Evolutionary conservation across 2,329 filamentous ascomycete genomes (phyloP).

Genomic region (Sarocladium strictum): DNA sequence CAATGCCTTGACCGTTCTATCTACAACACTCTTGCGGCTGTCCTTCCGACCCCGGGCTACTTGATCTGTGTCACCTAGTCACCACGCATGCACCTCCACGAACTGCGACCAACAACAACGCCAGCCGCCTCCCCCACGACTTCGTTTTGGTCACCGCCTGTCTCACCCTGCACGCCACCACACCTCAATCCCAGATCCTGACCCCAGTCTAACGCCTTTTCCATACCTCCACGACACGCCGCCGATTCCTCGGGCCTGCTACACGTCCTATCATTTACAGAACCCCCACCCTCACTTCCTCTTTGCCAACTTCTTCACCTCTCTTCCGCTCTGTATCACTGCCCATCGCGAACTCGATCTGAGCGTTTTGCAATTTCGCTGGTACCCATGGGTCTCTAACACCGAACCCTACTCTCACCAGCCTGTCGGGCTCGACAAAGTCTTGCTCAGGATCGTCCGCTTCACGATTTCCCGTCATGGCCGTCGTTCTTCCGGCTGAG

Average conservation of each 20-base stretch:
- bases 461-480: conserved; percentile 35
- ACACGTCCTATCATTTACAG: not conserved
- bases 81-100: not conserved
- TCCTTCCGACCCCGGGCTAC: not conserved
- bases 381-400: conserved; percentile 7
- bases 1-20: not conserved
- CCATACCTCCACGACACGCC: conserved; percentile 7
- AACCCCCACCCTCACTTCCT: conserved; percentile 4
- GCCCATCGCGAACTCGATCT: not conserved
- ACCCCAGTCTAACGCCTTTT: conserved; percentile 9
- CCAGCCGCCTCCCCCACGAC: conserved; percentile 12
- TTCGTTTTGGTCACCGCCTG: conserved; percentile 17
- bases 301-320: not conserved
- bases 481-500: conserved; percentile 50
- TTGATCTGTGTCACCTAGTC: not conserved
- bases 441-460: not conserved
- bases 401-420: not conserved
- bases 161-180: conserved; percentile 16
- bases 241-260: not conserved
- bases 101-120: conserved; percentile 5
- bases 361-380: not conserved
- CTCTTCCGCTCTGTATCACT: not conserved
- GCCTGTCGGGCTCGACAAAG: not conserved
- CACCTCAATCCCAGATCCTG: conserved; percentile 12
- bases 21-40: not conserved